Evolutionary conservation across 495 filamentous ascomycete species (phyloP).

Genomic region (Trichocladium uniseriatum): DNA sequence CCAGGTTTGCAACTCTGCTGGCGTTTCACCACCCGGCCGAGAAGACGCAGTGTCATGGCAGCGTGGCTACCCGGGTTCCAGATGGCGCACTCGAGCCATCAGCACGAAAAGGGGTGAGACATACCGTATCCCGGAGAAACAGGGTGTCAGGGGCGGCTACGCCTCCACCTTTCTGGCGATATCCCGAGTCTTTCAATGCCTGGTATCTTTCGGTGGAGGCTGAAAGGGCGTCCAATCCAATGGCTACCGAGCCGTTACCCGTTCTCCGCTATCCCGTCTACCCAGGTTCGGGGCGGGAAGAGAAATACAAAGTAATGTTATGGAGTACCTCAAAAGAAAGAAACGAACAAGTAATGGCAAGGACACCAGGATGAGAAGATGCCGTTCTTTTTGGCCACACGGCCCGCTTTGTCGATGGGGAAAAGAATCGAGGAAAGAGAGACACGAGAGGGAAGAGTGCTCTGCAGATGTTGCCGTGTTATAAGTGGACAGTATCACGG

Average conservation of each 20-base stretch:
- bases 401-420: too few relatives aligned
- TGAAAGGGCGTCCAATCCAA: not conserved
- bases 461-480: constrained; percentile 3
- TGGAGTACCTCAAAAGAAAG: not conserved
- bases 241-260: not conserved
- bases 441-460: not conserved
- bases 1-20: not conserved
- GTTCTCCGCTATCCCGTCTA: not conserved
- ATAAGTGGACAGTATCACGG: not conserved
- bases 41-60: not conserved
- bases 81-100: constrained; percentile 3
- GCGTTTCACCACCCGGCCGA: constrained; percentile 8
- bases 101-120: constrained; percentile 2
- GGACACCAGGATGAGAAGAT: too few relatives aligned
- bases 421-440: not conserved
- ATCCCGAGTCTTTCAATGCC: not conserved
- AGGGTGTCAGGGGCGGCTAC: not conserved
- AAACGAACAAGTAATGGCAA: not conserved
- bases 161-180: not conserved
- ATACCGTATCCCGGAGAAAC: constrained; percentile 3
- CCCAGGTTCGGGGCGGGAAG: not conserved
- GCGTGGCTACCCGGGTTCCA: not conserved
- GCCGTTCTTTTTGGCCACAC: too few relatives aligned
- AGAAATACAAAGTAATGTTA: not conserved
- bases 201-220: not conserved